Base-by-base conservation (phyloP, 306 rosid genomes). In the Sindora glabra region DNA sequence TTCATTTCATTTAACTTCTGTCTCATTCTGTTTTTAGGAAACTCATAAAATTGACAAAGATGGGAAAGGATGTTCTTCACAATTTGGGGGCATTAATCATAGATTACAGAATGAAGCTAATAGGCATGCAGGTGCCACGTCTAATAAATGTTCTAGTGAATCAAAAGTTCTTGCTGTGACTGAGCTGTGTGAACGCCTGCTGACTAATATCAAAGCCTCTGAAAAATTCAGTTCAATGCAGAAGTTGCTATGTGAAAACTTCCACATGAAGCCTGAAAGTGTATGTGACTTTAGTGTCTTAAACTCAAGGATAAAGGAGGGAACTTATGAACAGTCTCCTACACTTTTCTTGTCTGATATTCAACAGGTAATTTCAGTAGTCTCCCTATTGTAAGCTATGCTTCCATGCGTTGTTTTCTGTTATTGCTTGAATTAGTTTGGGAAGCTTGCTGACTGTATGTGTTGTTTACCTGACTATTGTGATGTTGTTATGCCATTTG, bases 261-360 rank as follows among this genome's bases (percentile, higher is more conserved):
- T 89, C 68, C 68, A 74, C 56, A 75, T 73, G 67, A 83, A 88
- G 72, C 81, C 77, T 51, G 95, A 86, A 64, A 77, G 69, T 44
- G 48, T 84, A 56, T 62, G 89, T 64, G 94, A 94, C 74, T 79
- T 89, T 48, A 82, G 83, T 58, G 71, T 72, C 69, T 76, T 89
- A 46, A 77, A 75, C 82, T 77, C 80, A 39, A 82, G 87, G 82
- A 82, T 94, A 86, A 71, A 82, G 74, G 83, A 66, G 39, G 88
- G 84, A 47, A 77, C 64, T 62, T 94, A 94, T 66, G 94, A 89
- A 76, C 70, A 66, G 38, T 70, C 90, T 5, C 94, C 97, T 3
- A 25, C 48, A 61, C 97, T 86, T 72, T 86, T 94, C 89, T 77
- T 79, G 68, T 65, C 80, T 47, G 99, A 94, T 72, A 57, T 89